Percentiles rank a stretch among this genome's conserved stretches.
These are phyloP conservation scores for Globisporangium spinosum DNA, from an alignment of 352 stramenopile genomes.

Conservation along the genomic window DNA sequence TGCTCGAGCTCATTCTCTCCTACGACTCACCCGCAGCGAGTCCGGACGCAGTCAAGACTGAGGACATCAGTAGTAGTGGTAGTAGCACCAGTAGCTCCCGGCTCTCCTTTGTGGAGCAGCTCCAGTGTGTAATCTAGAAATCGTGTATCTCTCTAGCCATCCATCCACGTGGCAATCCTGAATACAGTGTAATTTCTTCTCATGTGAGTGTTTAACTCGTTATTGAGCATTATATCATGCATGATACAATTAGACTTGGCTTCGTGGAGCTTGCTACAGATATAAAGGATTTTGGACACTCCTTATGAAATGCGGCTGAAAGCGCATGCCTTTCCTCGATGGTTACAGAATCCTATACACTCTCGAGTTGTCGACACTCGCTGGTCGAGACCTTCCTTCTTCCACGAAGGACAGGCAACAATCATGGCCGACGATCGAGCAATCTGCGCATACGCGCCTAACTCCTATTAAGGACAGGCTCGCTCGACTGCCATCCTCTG, in stretches of 20 bases:
- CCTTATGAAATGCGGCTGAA: background rate
- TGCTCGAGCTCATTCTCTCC: slow-evolving; percentile 4
- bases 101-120: background rate
- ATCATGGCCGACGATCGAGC: no score
- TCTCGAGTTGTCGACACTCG: background rate
- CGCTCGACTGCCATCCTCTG: no score
- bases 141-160: background rate
- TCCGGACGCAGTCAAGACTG: background rate
- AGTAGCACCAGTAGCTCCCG: background rate
- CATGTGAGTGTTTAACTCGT: background rate
- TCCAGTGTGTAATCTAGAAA: background rate
- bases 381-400: background rate
- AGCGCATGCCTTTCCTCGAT: background rate
- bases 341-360: background rate
- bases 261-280: no score
- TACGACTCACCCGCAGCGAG: background rate
- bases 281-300: no score
- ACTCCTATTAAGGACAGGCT: background rate
- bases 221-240: no score
- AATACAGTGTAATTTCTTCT: background rate
- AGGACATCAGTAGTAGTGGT: background rate
- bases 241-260: no score
- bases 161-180: background rate
- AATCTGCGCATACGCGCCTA: background rate
- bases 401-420: background rate